Evolutionary conservation across 495 filamentous ascomycete species (phyloP), one percentile per base, ranked within the genome.

Genomic region (Lasiosphaeris hirsuta): DNA sequence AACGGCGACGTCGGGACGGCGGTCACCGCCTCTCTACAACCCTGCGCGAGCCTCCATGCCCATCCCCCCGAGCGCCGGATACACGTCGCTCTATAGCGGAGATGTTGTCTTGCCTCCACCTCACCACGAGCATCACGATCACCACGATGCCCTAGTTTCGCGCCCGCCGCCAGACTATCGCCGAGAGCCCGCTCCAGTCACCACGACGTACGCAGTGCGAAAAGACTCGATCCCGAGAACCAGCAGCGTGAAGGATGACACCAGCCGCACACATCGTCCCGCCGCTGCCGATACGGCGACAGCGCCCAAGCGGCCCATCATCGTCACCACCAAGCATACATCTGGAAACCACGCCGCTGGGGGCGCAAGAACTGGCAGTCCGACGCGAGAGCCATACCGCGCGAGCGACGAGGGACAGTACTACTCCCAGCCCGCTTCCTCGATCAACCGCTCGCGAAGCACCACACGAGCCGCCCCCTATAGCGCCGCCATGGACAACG

Each of bases 371-470:
- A 56, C 70, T 4, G 56, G 60, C 8, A 81, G 78, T 54, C 79
- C 81, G 30, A 60, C 72, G 50, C 72, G 73, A 51, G 76, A 81
- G 56, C 64, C 75, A 17, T 78, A 77, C 62, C 73, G 79, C 10
- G 68, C 72, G 17, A 76, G 72, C 62, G 79, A 81, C 39, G 78
- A 79, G 45, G 60, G 66, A 2, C 66, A 75, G 14, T 81, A 78
- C 66, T 79, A 78, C 57, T 59, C 78, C 23, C 69, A 75, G 64
- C 81, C 81, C 0, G 79, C 79, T 15, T 75, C 75, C 13, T 81
- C 81, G 38, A 73, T 75, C 13, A 55, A 57, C 36, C 74, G 69
- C 19, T 59, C 68, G 36, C 69, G 75, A 56, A 59, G 43, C 58
- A 59, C 51, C 56, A 59, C 44, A 8, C 60, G 58, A 2, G 14